Evolutionary conservation across 177 flowering plant genomes (phyloP), one percentile per base, ranked within the genome.

Genomic region (Vitis hybrid): DNA sequence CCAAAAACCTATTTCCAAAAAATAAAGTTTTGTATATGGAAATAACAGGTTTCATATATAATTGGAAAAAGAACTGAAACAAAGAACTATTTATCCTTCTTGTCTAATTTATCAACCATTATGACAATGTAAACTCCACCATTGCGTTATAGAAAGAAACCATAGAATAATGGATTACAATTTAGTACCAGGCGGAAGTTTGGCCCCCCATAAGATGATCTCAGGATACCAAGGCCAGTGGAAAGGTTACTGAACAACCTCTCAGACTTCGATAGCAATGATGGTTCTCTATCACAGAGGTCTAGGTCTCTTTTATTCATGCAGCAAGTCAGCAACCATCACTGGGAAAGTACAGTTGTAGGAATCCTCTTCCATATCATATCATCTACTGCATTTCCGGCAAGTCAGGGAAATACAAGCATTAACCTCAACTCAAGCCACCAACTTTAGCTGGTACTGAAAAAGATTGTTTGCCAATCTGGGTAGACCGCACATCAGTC

Each of bases 401-500:
- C 19, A 0, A 8, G 59, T 27, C 56, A 24, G 21, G 40, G 13
- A 71, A 52, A 40, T 15, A 58, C 35, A 56, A 35, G 55, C 0
- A 11, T 32, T 62, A 11, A 49, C 60, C 13, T 62, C 62, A 60
- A 19, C 9, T 64, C 40, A 4, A 48, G 24, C 56, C 72, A n/a
- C 59, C 64, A 68, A 40, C 32, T 24, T 69, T 18, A 57, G 56
- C 63, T 27, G 6, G 55, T 14, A 56, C n/a, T 27, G 18, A 56
- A n/a, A 50, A 12, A 1, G 59, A 24, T 54, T 51, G 62, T 57
- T 59, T 52, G n/a, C 68, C 18, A 62, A 51, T 54, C 35, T 64
- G 72, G 35, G 71, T 64, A n/a, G 76, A 66, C n/a, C 52, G 65
- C 15, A 52, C 65, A 54, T 73, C 80, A 35, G 64, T 18, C 64